Evolutionary conservation across 208 protist genomes (phyloP).

Genomic region (Trypanosoma platydactyli): DNA sequence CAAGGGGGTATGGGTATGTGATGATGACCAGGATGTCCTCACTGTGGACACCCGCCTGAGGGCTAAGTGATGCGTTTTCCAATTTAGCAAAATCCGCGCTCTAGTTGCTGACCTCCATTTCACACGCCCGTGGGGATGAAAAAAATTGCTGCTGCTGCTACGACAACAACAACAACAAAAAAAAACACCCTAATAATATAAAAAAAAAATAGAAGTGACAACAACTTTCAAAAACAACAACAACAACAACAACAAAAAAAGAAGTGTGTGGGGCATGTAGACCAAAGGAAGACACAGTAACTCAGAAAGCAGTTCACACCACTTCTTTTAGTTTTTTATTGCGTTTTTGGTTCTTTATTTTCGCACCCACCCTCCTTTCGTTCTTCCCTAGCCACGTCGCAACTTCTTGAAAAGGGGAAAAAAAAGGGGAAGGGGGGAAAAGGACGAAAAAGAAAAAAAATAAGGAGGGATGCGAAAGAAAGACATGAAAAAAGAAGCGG

Average conservation of each 20-base stretch:
- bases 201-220: not conserved
- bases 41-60: constrained; percentile 28
- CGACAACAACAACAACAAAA: not conserved
- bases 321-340: too few relatives aligned
- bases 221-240: not conserved
- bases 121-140: not conserved
- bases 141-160: constrained; percentile 8
- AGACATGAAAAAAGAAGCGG: not conserved
- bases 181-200: not conserved
- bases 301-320: not conserved
- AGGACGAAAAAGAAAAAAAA: constrained; percentile 2
- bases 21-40: constrained; percentile 72
- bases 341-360: too few relatives aligned
- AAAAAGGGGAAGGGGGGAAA: constrained; percentile 12
- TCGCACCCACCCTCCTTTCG: too few relatives aligned
- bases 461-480: not conserved
- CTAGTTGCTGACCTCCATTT: constrained; percentile 14
- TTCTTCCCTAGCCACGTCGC: too few relatives aligned
- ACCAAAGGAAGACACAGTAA: not conserved
- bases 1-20: constrained; percentile 45
- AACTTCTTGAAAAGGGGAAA: not conserved
- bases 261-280: not conserved
- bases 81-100: not conserved
- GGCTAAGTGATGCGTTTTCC: constrained; percentile 14
- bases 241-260: constrained; percentile 3